phyloP scores from a whole-genome alignment of 495 filamentous ascomycete genomes.

The Talaromyces liani region DNA sequence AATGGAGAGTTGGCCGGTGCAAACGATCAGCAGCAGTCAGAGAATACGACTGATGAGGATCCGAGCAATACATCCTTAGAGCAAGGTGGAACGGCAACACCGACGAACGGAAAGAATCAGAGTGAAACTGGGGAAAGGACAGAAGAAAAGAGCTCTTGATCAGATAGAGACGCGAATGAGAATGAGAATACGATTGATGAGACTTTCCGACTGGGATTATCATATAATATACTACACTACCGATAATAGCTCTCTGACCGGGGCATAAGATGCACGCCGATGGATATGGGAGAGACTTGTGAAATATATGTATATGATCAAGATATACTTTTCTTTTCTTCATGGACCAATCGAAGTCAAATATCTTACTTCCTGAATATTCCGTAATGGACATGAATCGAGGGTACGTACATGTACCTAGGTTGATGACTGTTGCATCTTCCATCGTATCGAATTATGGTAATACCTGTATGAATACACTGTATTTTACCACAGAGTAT shows the following conservation, averaged over 20 bases:
- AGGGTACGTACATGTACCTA: background rate
- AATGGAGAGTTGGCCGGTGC: constrained; percentile 27
- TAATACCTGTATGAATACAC: background rate
- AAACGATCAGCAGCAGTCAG: constrained; percentile 11
- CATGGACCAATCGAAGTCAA: background rate
- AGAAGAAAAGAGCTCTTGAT: background rate
- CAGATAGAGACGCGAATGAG: background rate
- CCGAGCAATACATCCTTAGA: constrained; percentile 9
- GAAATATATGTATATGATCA: background rate
- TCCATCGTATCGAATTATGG: background rate
- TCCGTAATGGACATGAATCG: background rate
- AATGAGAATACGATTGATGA: background rate
- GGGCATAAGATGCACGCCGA: background rate
- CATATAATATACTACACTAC: background rate
- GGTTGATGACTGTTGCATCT: background rate
- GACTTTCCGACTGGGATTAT: background rate
- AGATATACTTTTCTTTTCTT: background rate
- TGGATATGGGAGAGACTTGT: background rate
- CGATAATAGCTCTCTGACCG: background rate
- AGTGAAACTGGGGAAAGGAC: background rate
- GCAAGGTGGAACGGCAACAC: constrained; percentile 24
- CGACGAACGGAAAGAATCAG: constrained; percentile 21
- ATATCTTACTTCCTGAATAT: background rate
- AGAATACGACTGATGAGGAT: background rate
- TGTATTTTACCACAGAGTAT: background rate